Conservation (phyloP, 306 rosid genomes). For the Parietaria judaica region DNA sequence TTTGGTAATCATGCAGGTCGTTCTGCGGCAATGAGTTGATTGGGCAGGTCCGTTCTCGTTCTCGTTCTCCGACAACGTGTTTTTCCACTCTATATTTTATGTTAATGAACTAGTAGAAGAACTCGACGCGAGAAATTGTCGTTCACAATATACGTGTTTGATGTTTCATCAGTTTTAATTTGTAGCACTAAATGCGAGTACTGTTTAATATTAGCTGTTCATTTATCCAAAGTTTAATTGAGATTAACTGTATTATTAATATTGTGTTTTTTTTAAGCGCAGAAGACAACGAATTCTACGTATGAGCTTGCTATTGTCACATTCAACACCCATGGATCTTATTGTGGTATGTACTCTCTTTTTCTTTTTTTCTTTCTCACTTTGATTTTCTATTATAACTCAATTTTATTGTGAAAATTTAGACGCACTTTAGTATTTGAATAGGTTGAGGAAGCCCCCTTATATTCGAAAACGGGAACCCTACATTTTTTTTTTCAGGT, state of each 20-base stretch:
- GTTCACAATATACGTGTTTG: no score
- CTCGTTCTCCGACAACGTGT: slow-evolving; percentile 5
- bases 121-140: no score
- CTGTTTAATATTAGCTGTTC: neutral
- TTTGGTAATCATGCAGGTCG: slow-evolving; percentile 33
- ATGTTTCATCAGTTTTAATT: no score
- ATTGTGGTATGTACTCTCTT: slow-evolving; percentile 59
- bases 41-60: slow-evolving; percentile 52
- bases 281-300: slow-evolving; percentile 55
- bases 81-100: neutral
- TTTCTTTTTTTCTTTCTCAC: neutral
- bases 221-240: neutral
- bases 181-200: neutral
- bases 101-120: neutral
- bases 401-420: slow-evolving; percentile 5
- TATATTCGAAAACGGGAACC: no score
- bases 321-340: slow-evolving; percentile 80
- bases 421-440: neutral
- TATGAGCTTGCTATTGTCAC: slow-evolving; percentile 71
- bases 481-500: slow-evolving; percentile 36
- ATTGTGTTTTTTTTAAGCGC: slow-evolving; percentile 21
- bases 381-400: slow-evolving; percentile 3
- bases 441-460: neutral
- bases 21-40: slow-evolving; percentile 59
- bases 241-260: neutral